These are phyloP conservation scores for Dactylellina leptospora DNA, from an alignment of 2,329 filamentous ascomycete genomes.

Conservation along the genomic window DNA sequence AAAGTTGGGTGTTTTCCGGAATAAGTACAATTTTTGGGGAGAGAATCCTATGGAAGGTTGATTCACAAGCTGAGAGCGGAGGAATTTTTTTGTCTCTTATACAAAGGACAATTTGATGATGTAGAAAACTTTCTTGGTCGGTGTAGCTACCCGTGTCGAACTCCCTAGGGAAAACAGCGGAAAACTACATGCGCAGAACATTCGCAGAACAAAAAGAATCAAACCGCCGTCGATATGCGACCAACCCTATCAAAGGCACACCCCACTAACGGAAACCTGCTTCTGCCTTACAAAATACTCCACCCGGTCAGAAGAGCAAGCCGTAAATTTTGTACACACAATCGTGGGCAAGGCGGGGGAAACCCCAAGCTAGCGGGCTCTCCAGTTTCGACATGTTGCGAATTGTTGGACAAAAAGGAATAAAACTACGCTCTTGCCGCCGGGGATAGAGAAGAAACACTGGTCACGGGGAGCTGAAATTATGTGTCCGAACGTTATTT, in stretches of 20 bases:
- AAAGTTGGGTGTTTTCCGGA: not conserved
- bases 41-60: conserved; percentile 2
- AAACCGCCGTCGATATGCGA: conserved; percentile 22
- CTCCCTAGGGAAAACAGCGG: too few relatives aligned
- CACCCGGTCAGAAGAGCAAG: not conserved
- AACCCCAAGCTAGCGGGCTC: not conserved
- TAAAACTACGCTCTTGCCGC: too few relatives aligned
- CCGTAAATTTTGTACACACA: too few relatives aligned
- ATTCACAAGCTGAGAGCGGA: not conserved
- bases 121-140: not conserved
- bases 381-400: conserved; percentile 2
- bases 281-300: conserved; percentile 18
- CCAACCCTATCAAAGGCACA: conserved; percentile 15
- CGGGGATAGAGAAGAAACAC: too few relatives aligned
- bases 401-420: too few relatives aligned
- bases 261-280: not conserved
- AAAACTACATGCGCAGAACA: conserved; percentile 25
- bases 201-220: conserved; percentile 5
- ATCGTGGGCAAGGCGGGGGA: not conserved
- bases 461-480: too few relatives aligned
- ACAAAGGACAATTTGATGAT: conserved; percentile 1
- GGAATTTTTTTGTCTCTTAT: not conserved
- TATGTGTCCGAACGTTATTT: too few relatives aligned
- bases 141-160: too few relatives aligned
- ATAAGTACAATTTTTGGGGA: too few relatives aligned